Evolutionary conservation across 1,139 yeast genomes (phyloP).

Genomic region (Yamadazyma membranifaciens): DNA sequence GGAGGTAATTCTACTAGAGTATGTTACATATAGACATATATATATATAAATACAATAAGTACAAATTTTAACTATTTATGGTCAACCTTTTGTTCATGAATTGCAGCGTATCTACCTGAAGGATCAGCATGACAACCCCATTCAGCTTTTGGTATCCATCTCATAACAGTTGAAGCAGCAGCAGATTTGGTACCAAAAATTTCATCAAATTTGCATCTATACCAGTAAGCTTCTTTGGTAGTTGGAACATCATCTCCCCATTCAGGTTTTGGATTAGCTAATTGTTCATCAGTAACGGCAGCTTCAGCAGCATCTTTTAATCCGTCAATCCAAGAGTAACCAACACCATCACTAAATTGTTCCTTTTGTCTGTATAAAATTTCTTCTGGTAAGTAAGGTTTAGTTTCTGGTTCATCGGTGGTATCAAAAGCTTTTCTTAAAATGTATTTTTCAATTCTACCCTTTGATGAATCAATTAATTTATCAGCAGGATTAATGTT

Average conservation of each 20-base stretch:
- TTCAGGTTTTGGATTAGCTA: slow-evolving; percentile 85
- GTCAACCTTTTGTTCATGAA: slow-evolving; percentile 63
- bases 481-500: slow-evolving; percentile 92
- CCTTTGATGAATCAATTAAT: slow-evolving; percentile 66
- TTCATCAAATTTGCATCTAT: slow-evolving; percentile 93
- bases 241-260: slow-evolving; percentile 96
- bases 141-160: slow-evolving; percentile 99
- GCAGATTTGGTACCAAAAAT: slow-evolving; percentile 78
- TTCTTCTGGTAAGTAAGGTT: slow-evolving; percentile 92
- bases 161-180: slow-evolving; percentile 95
- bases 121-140: slow-evolving; percentile 99
- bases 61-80: neutral
- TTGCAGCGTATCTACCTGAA: slow-evolving; percentile 92
- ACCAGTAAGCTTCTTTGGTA: slow-evolving; percentile 99
- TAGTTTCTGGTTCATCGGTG: slow-evolving; percentile 59
- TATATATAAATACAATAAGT: too few species aligned
- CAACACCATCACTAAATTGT: slow-evolving; percentile 99
- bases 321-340: slow-evolving; percentile 98
- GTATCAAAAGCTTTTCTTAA: slow-evolving; percentile 97
- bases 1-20: too few species aligned
- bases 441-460: slow-evolving; percentile 88
- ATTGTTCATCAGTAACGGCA: slow-evolving; percentile 82
- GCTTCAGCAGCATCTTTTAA: slow-evolving; percentile 93
- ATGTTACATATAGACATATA: too few species aligned
- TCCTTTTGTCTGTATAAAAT: slow-evolving; percentile 99